Conservation (phyloP, 345 rosid genomes). For the Gossypium mustelinum region DNA sequence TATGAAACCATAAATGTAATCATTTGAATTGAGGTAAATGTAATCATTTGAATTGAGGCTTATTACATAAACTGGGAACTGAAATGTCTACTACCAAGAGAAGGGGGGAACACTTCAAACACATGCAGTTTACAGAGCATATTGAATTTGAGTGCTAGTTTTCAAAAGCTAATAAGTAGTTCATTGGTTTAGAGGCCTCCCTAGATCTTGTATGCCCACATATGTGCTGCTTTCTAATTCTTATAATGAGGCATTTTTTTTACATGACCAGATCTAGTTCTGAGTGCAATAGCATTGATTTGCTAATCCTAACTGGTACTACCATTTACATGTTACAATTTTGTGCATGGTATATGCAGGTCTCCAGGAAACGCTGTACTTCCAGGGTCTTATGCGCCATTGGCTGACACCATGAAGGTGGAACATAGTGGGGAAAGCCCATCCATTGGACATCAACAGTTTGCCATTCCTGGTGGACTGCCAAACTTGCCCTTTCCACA, state of each 20-base stretch:
- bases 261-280: not conserved
- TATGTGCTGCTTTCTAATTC: not conserved
- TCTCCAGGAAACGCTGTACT: slow-evolving; percentile 51
- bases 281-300: not conserved
- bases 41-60: not conserved
- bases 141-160: not conserved
- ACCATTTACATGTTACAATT: not conserved
- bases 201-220: not conserved
- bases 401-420: slow-evolving; percentile 21
- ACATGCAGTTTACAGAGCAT: not conserved
- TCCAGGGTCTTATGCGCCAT: slow-evolving; percentile 30
- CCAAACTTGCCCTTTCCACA: slow-evolving; percentile 30
- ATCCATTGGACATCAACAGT: slow-evolving; percentile 26
- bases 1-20: not conserved
- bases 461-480: slow-evolving; percentile 27
- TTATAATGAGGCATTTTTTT: not conserved
- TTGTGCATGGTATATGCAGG: slow-evolving; percentile 36
- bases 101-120: not conserved
- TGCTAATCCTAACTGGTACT: not conserved
- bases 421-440: slow-evolving; percentile 32
- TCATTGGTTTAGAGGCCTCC: not conserved
- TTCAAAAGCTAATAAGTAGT: not conserved
- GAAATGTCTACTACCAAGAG: not conserved
- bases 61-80: not conserved
- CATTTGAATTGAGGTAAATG: not conserved